Base-by-base conservation (phyloP, 306 rosid genomes). In the Aeschynomene evenia region DNA sequence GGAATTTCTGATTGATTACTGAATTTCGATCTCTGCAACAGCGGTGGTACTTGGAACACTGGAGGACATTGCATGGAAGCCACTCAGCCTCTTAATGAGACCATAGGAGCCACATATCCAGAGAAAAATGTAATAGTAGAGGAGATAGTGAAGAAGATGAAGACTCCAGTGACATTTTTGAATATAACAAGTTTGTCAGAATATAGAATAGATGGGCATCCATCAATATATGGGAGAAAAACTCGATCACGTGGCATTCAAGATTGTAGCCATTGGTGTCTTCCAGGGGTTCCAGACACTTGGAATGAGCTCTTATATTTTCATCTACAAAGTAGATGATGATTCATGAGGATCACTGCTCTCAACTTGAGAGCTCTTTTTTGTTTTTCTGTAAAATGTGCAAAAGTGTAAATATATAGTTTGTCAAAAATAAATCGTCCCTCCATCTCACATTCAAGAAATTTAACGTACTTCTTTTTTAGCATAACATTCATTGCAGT, bases 181-280 rank as follows among this genome's bases (percentile, higher is more conserved):
- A 85, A 90, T 64, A 74, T 90, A 75, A 90, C 95, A 24, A 62
- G 85, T 64, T 88, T 91, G 65, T 90, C 99, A 12, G 84, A 79
- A 43, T 85, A 81, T 65, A 80, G 98, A 45, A 76, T 87, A 55
- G 97, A 94, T 73, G 96, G 88, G 10, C 99, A 90, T 66, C 99
- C 97, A 54, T 91, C 97, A 10, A 39, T 78, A 7, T 85, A 84
- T 46, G 99, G 97, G 71, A 85, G 85, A 70, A 86, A 75, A 65
- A 52, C 37, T 34, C 33, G 14, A 64, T 56, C 85, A 8, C 76
- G 81, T 7, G 62, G 54, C 8, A 40, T 79, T 81, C 92, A 91
- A 83, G 99, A 94, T 72, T 94, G 98, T 72, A 94, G 98, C 75
- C 98, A 88, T 81, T 94, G 98, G 98, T 94, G 98, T 65, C 92